A percentile compares a stretch with the other conserved stretches of the same genome.
Evolutionary conservation across 441 rosid genomes (phyloP).

Genomic region (Erodium chrysanthum): DNA sequence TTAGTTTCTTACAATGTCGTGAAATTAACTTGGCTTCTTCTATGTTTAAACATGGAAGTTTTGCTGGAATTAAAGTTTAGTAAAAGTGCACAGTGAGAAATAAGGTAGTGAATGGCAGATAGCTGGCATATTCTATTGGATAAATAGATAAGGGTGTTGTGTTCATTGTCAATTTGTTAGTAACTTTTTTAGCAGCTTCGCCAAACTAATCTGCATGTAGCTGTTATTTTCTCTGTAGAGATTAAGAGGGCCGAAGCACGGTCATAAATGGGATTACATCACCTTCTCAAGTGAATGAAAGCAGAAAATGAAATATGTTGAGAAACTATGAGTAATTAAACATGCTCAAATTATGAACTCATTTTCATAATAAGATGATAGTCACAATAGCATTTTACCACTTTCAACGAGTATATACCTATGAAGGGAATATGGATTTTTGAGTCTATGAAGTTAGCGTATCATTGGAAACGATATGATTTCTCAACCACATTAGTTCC

Average conservation of each 20-base stretch:
- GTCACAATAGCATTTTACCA: background rate
- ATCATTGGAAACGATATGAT: too few species aligned
- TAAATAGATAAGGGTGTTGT: background rate
- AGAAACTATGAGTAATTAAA: background rate
- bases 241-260: background rate
- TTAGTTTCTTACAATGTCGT: slow-evolving; percentile 2
- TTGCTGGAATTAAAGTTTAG: background rate
- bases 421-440: too few species aligned
- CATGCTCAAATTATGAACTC: background rate
- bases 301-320: background rate
- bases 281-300: background rate
- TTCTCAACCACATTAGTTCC: too few species aligned
- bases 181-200: background rate
- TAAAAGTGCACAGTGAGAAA: too few species aligned
- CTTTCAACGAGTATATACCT: too few species aligned
- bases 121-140: background rate
- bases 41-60: background rate
- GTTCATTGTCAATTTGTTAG: background rate
- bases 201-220: background rate
- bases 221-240: background rate
- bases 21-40: background rate
- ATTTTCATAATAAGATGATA: background rate
- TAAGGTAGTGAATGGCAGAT: background rate
- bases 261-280: background rate
- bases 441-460: too few species aligned